phyloP scores from a whole-genome alignment of 1,284 basidiomycete species.

The Rhodotorula sp. region DNA sequence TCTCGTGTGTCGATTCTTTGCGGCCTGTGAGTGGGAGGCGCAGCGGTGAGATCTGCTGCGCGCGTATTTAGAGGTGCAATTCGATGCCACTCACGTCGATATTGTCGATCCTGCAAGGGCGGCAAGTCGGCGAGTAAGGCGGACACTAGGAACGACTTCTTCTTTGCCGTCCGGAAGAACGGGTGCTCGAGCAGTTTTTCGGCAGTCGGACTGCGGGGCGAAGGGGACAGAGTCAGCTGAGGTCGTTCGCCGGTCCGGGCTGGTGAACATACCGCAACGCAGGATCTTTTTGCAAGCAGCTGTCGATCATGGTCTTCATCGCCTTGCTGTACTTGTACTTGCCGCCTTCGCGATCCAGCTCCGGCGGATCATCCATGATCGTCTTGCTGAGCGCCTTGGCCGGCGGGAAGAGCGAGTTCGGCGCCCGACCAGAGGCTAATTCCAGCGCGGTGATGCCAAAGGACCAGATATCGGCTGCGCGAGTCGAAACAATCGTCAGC shows the following conservation, averaged over 20 bases:
- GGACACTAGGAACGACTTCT: slow-evolving; percentile 68
- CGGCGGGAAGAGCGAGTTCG: slow-evolving; percentile 70
- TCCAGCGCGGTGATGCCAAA: slow-evolving; percentile 87
- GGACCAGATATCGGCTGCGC: slow-evolving; percentile 78
- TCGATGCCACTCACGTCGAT: slow-evolving; percentile 25
- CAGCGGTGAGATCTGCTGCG: background rate
- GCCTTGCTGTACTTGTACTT: slow-evolving; percentile 73
- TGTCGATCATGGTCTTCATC: slow-evolving; percentile 75
- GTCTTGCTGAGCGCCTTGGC: slow-evolving; percentile 71
- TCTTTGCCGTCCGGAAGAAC: slow-evolving; percentile 72
- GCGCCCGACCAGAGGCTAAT: slow-evolving; percentile 75
- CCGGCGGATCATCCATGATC: slow-evolving; percentile 54
- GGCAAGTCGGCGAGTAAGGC: slow-evolving; percentile 59
- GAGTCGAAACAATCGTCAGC: background rate
- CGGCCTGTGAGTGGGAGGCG: slow-evolving; percentile 10
- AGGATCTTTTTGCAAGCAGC: slow-evolving; percentile 80
- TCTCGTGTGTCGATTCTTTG: slow-evolving; percentile 4
- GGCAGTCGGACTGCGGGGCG: slow-evolving; percentile 62
- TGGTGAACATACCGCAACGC: slow-evolving; percentile 57
- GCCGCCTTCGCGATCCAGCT: slow-evolving; percentile 67
- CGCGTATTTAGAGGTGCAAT: too few relatives aligned
- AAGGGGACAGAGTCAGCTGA: slow-evolving; percentile 2
- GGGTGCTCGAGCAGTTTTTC: slow-evolving; percentile 70
- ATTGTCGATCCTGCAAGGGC: slow-evolving; percentile 42
- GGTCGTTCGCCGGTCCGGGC: background rate